Conservation (phyloP, 169 alveolate genomes). For the Plasmodium inui region DNA sequence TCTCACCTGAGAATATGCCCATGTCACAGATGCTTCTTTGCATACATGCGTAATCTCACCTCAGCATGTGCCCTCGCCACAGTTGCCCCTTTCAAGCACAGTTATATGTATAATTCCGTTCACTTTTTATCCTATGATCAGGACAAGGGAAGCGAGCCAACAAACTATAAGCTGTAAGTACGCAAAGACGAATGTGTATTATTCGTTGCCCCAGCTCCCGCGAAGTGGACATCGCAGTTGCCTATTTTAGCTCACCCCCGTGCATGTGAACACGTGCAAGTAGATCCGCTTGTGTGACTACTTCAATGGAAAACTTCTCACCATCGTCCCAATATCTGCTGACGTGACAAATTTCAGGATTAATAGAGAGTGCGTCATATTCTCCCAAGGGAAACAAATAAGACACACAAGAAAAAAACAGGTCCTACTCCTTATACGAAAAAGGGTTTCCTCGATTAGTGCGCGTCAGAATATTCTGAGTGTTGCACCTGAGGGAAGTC, state of each 20-base stretch:
- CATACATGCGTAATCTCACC: neutral
- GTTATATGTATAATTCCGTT: neutral
- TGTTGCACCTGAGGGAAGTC: neutral
- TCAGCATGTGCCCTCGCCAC: neutral
- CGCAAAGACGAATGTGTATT: neutral
- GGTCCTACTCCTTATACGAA: conserved; percentile 4
- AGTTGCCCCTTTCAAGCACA: neutral
- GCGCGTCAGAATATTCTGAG: neutral
- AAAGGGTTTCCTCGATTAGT: neutral
- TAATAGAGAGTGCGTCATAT: conserved; percentile 21
- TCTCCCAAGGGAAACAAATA: conserved; percentile 12
- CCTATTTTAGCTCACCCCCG: neutral
- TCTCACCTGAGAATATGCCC: too few relatives aligned
- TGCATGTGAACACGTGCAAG: neutral
- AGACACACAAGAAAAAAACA: conserved; percentile 28
- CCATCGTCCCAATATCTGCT: too few relatives aligned
- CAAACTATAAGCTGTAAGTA: conserved; percentile 23
- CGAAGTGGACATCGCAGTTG: neutral
- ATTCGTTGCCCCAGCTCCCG: neutral
- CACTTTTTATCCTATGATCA: conserved; percentile 9
- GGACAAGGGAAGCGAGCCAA: conserved; percentile 52
- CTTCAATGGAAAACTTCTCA: neutral
- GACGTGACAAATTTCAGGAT: conserved; percentile 6
- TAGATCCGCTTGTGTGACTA: neutral
- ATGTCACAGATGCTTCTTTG: too few relatives aligned